Base-by-base conservation (phyloP, 2,329 filamentous ascomycete species). In the Aspergillus quadrilineatus region DNA sequence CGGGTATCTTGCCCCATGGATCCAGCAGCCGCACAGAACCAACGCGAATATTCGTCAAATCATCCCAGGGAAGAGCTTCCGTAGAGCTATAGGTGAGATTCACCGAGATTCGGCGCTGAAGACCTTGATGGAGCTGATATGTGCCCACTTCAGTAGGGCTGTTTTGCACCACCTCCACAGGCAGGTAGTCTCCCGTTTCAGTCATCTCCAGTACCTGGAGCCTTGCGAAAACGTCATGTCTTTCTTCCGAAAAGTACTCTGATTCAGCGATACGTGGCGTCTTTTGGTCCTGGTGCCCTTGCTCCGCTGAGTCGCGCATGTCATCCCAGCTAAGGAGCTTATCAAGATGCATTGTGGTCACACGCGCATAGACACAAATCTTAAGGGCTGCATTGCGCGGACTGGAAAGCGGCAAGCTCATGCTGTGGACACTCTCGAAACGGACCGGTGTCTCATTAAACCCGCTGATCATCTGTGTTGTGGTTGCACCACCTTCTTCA, bases 281-380 rank as follows among this genome's bases (percentile, higher is more conserved):
- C 44, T 78, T 84, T 15, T 83, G 82, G 60, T 84, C 82, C 49
- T 86, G 80, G 15, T 84, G 83, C 2, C 77, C 76, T 22, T 76
- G 75, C 47, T 81, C 79, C 2, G 81, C 80, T 26, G 83, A 80
- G 73, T 99, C 93, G 57, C 93, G 87, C 87, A 99, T 97, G 67
- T 97, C 94, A 70, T 99, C 94, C 94, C 94, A 99, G 76, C 94
- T 99, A 10, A 97, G 84, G 50, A 99, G 82, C 77, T 96, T 97
- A 73, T 99, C 94, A 22, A 99, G 82, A 75, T 99, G 94, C 87
- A 97, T 97, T 0, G 87, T 79, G 1, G 91, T 94, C 36, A 96
- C 90, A 68, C 89, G 89, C 15, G 94, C 92, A 71, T 96, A 97
- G 59, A 99, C 89, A 48, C 92, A 91, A 7, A 96, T 89, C 53